Evolutionary conservation across 768 basidiomycete species (phyloP).

Genomic region (Chalciporus sphaerocephalus): DNA sequence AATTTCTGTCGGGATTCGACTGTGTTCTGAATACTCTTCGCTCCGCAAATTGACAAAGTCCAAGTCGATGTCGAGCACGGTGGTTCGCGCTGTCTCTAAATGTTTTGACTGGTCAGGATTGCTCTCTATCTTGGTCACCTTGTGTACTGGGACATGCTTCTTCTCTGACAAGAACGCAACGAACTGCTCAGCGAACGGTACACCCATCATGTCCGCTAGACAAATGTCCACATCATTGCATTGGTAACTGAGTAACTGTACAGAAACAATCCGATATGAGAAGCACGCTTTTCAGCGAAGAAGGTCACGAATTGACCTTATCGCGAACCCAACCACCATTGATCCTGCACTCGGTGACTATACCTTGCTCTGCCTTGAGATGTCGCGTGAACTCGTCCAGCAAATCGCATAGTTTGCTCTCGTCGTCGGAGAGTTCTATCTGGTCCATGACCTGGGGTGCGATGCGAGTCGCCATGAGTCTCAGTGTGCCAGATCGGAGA

Average conservation of each 20-base stretch:
- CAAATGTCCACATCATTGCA: slow-evolving; percentile 95
- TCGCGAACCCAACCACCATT: slow-evolving; percentile 99
- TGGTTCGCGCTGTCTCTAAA: slow-evolving; percentile 88
- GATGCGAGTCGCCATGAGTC: slow-evolving; percentile 33
- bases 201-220: slow-evolving; percentile 83
- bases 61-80: slow-evolving; percentile 73
- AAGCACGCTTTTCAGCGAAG: slow-evolving; percentile 4
- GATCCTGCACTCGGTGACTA: slow-evolving; percentile 72
- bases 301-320: slow-evolving; percentile 57
- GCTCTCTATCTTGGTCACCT: slow-evolving; percentile 79
- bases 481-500: slow-evolving; percentile 3
- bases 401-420: slow-evolving; percentile 67
- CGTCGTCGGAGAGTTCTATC: slow-evolving; percentile 61
- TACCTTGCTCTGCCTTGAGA: slow-evolving; percentile 48
- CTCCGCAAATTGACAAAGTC: slow-evolving; percentile 93
- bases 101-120: slow-evolving; percentile 99
- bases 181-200: slow-evolving; percentile 80
- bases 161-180: slow-evolving; percentile 46
- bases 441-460: slow-evolving; percentile 28
- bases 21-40: slow-evolving; percentile 84
- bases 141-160: slow-evolving; percentile 33
- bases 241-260: slow-evolving; percentile 70
- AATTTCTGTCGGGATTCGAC: slow-evolving; percentile 84
- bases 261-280: slow-evolving; percentile 12
- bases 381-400: slow-evolving; percentile 71